Conservation (phyloP, 306 rosid species). For the Quercus bicolor region DNA sequence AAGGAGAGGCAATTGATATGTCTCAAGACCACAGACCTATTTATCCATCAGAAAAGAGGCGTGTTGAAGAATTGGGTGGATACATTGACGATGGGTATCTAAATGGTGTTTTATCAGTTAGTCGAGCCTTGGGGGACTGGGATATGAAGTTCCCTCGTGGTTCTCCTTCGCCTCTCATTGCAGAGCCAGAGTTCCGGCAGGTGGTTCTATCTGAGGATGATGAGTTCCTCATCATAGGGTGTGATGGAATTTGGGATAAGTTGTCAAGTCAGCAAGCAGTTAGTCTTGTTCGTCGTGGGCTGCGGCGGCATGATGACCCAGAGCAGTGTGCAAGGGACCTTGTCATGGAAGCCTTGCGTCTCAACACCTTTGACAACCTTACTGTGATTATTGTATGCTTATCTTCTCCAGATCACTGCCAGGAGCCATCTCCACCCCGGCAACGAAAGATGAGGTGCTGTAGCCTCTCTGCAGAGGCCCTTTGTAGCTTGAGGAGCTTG, state of each 20-base stretch:
- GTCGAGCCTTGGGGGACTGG: constrained; percentile 96
- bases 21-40: constrained; percentile 90
- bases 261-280: constrained; percentile 93
- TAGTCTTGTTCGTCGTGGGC: constrained; percentile 68
- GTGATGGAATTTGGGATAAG: constrained; percentile 96
- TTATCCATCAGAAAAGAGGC: constrained; percentile 60
- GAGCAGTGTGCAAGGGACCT: constrained; percentile 82
- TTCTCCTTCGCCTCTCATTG: constrained; percentile 75
- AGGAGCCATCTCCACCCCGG: constrained; percentile 37
- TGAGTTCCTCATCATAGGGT: constrained; percentile 93
- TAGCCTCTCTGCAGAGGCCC: constrained; percentile 87
- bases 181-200: constrained; percentile 84
- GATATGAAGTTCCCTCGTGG: constrained; percentile 86
- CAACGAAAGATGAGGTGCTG: constrained; percentile 68
- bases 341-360: constrained; percentile 78
- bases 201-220: constrained; percentile 75
- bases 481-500: constrained; percentile 77
- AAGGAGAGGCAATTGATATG: constrained; percentile 94
- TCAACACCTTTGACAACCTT: constrained; percentile 76
- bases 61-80: constrained; percentile 83
- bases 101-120: constrained; percentile 78
- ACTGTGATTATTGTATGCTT: constrained; percentile 78
- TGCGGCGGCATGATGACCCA: constrained; percentile 73
- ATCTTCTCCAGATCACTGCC: constrained; percentile 44
- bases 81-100: constrained; percentile 83